Evolutionary conservation across 441 rosid species (phyloP).

Genomic region (Arabidopsis lyrata): DNA sequence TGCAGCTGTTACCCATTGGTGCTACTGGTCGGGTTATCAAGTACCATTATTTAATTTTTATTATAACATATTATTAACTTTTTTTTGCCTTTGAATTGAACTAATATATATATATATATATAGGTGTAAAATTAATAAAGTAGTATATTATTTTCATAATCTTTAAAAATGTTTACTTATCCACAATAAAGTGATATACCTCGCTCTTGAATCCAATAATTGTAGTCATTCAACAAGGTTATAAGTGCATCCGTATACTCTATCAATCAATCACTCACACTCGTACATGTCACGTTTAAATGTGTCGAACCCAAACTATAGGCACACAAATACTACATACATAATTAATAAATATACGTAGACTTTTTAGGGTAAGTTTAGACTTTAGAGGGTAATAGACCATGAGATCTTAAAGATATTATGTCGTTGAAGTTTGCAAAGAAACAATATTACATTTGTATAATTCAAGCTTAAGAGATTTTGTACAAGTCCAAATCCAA

Average conservation of each 20-base stretch:
- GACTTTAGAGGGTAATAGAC: constrained; percentile 15
- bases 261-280: constrained; percentile 20
- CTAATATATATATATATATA: background rate
- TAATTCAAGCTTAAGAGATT: constrained; percentile 18
- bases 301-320: constrained; percentile 3
- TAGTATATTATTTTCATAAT: background rate
- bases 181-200: background rate
- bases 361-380: background rate
- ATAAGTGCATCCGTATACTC: constrained; percentile 4
- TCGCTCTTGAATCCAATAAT: constrained; percentile 20
- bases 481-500: constrained; percentile 31
- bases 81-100: background rate
- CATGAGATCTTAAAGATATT: constrained; percentile 9
- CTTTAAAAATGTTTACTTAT: background rate
- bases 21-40: constrained; percentile 39
- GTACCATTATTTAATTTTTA: constrained; percentile 21
- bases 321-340: background rate
- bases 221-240: constrained; percentile 16
- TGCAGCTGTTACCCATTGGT: constrained; percentile 36
- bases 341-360: background rate
- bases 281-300: constrained; percentile 15
- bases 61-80: background rate
- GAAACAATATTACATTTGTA: background rate
- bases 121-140: background rate
- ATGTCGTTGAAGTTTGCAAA: constrained; percentile 29